A percentile compares a stretch with the other conserved stretches of the same genome.
These are phyloP conservation scores for Tylopilus vinaceipallidus DNA, from an alignment of 768 basidiomycete genomes.

Conservation along the genomic window DNA sequence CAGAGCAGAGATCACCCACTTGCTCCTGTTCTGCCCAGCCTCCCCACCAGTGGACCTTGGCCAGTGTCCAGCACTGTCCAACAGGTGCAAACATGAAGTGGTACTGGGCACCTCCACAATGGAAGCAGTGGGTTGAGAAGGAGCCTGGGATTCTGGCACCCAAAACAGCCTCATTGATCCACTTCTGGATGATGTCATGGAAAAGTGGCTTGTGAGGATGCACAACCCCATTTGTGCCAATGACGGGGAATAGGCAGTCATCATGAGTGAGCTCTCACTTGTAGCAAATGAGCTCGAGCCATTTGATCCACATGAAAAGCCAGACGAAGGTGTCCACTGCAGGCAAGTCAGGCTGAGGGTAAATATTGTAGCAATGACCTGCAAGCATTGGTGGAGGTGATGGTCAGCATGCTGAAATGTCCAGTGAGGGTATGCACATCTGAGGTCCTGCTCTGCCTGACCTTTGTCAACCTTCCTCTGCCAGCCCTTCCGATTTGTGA, in stretches of 20 bases:
- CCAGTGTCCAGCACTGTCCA: not conserved
- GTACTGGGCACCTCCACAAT: not conserved
- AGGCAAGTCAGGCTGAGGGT: slow-evolving; percentile 29
- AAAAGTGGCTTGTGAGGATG: slow-evolving; percentile 24
- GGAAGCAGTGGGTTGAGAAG: slow-evolving; percentile 8
- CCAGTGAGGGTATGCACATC: slow-evolving; percentile 3
- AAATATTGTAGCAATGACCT: slow-evolving; percentile 37
- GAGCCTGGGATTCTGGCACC: not conserved
- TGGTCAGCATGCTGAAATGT: too few species aligned
- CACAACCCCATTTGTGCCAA: slow-evolving; percentile 10
- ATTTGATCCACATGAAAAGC: slow-evolving; percentile 21
- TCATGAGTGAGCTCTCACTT: slow-evolving; percentile 15
- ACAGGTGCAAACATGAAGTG: not conserved
- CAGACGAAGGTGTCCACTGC: slow-evolving; percentile 31
- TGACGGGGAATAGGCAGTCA: slow-evolving; percentile 35
- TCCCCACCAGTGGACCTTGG: not conserved
- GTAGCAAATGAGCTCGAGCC: slow-evolving; percentile 3
- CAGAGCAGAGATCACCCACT: too few species aligned
- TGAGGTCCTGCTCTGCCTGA: slow-evolving; percentile 18
- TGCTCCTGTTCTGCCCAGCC: not conserved
- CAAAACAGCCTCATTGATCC: slow-evolving; percentile 25
- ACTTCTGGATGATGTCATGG: slow-evolving; percentile 29
- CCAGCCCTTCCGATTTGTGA: slow-evolving; percentile 25
- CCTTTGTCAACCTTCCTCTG: slow-evolving; percentile 25
- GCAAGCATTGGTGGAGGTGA: not conserved